phyloP scores from a whole-genome alignment of 768 basidiomycete genomes.

The Tricholoma flavovirens region DNA sequence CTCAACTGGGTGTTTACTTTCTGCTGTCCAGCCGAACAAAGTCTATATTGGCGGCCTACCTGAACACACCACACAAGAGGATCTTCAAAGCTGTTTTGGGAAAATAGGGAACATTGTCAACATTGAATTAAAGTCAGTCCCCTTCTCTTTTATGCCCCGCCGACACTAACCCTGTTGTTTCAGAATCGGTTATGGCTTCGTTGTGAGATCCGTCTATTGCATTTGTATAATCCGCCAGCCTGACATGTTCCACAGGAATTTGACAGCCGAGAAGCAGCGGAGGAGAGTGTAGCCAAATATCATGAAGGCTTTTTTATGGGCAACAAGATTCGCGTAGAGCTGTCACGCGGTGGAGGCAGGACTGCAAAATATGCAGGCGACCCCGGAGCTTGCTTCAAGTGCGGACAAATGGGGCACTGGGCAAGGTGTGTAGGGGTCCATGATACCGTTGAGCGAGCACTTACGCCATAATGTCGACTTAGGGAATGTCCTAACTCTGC shows the following conservation, averaged over 20 bases:
- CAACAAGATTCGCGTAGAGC: constrained; percentile 84
- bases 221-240: background rate
- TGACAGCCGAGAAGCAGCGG: constrained; percentile 72
- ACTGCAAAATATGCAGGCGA: constrained; percentile 80
- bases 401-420: constrained; percentile 84
- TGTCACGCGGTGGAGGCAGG: constrained; percentile 79
- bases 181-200: constrained; percentile 86
- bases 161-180: constrained; percentile 13
- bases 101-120: constrained; percentile 72
- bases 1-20: constrained; percentile 64
- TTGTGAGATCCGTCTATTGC: constrained; percentile 46
- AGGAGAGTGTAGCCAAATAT: constrained; percentile 83
- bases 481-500: constrained; percentile 71
- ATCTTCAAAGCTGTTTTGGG: constrained; percentile 80
- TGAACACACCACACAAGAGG: constrained; percentile 80
- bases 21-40: constrained; percentile 83
- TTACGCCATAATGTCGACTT: background rate
- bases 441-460: background rate
- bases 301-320: constrained; percentile 91
- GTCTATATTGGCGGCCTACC: constrained; percentile 89
- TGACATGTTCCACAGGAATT: constrained; percentile 57
- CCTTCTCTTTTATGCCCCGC: constrained; percentile 12
- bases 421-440: constrained; percentile 53
- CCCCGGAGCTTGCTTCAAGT: constrained; percentile 85
- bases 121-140: constrained; percentile 77